Conservation (phyloP, 2,329 filamentous ascomycete species). For the Rhytidhysteron rufulum region DNA sequence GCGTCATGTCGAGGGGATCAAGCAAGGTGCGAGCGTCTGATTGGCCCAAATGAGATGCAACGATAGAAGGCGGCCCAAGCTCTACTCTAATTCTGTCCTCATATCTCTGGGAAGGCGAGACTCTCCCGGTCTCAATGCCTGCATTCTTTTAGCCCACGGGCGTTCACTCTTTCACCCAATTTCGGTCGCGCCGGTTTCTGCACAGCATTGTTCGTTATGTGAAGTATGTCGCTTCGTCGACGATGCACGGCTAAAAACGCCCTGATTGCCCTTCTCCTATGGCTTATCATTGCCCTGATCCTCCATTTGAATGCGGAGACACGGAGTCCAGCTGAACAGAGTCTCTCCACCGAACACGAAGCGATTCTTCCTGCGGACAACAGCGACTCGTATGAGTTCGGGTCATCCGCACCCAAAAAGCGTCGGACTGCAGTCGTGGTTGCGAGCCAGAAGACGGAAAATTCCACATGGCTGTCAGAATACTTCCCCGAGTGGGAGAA, state of each 20-base stretch:
- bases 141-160: no score
- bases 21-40: no score
- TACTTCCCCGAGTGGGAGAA: constrained; percentile 38
- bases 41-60: no score
- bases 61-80: no score
- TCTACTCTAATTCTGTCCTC: no score
- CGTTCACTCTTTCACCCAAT: no score
- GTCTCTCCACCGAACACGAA: no score
- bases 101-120: no score
- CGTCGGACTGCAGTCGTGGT: constrained; percentile 33
- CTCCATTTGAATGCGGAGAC: constrained; percentile 28
- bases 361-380: constrained; percentile 4
- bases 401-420: constrained; percentile 2
- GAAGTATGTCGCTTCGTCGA: constrained; percentile 20
- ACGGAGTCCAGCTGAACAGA: constrained; percentile 16
- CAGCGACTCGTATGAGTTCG: background rate
- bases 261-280: constrained; percentile 21
- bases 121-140: no score
- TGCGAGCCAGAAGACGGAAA: constrained; percentile 34
- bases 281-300: constrained; percentile 18
- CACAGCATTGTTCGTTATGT: constrained; percentile 2
- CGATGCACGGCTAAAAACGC: constrained; percentile 26
- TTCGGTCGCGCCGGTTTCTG: background rate
- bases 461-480: constrained; percentile 38
- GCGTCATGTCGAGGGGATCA: no score